Evolutionary conservation across 2,329 filamentous ascomycete genomes (phyloP), one percentile per base, ranked within the genome.

Genomic region (Fusarium sp.): DNA sequence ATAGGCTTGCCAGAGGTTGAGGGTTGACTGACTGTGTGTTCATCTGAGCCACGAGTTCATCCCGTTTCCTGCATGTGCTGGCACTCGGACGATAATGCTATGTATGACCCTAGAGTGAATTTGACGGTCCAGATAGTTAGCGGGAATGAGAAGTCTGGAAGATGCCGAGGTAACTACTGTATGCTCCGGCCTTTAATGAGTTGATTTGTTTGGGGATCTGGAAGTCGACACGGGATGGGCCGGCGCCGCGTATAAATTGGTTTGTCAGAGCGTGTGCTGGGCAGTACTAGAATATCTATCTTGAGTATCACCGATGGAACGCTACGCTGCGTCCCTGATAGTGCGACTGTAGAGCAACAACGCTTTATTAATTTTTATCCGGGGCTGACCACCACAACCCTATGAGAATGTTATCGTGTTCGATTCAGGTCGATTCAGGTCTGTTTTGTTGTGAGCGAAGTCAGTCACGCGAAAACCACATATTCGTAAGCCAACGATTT

Each of bases 231-330:
- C 62, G 67, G 67, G 66, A 69, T 67, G 67, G 47, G 48, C 67
- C 66, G 67, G 49, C 67, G 62, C 67, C 67, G 66, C 62, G 44
- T 58, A 38, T 41, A 28, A 49, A 64, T 39, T 38, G 24, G n/a
- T 35, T 35, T 35, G 33, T 35, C 33, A 33, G n/a, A 31, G 31
- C 16, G 33, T 35, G 24, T 23, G 12, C 48, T 18, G 29, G 24
- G 23, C 41, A 31, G 31, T 28, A 49, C 18, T 16, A 21, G 23
- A 48, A 29, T 37, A 35, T 24, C n/a, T n/a, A n/a, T n/a, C n/a
- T 31, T 26, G 20, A 16, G 23, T 20, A 37, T 53, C 38, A 39
- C 33, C 26, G 28, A 41, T 61, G 60, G 33, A 48, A 35, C 35
- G 24, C 37, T 33, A 35, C 21, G 41, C 16, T 23, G 24, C 50